These are phyloP conservation scores for Baorangia bicolor DNA, from an alignment of 768 basidiomycete genomes.

Conservation along the genomic window DNA sequence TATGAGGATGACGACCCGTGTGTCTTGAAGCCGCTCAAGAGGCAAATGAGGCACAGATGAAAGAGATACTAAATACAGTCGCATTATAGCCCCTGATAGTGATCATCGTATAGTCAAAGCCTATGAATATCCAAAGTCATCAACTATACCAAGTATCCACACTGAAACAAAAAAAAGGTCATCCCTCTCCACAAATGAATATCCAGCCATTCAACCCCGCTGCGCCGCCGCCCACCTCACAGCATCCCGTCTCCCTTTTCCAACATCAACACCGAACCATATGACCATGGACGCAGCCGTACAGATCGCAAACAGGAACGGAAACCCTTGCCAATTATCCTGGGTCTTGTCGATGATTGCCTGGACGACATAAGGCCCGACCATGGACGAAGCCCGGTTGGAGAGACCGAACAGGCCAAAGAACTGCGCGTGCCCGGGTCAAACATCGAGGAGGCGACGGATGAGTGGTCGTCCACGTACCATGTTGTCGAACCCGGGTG, in stretches of 20 bases:
- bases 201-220: constrained; percentile 13
- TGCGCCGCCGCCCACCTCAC: constrained; percentile 49
- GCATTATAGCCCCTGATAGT: too few species aligned
- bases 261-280: constrained; percentile 35
- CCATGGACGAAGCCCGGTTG: constrained; percentile 83
- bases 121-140: too few species aligned
- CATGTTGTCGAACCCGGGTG: constrained; percentile 86
- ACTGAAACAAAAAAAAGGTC: too few species aligned
- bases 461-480: constrained; percentile 23
- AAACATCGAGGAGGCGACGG: background rate
- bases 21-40: too few species aligned
- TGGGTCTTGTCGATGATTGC: constrained; percentile 73
- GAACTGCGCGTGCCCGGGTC: constrained; percentile 46
- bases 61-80: too few species aligned
- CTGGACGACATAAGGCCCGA: constrained; percentile 84
- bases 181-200: too few species aligned
- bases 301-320: constrained; percentile 78
- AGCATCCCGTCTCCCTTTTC: constrained; percentile 38
- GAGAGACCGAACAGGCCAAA: constrained; percentile 86
- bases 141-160: too few species aligned
- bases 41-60: too few species aligned
- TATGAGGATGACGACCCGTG: too few species aligned
- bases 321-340: constrained; percentile 82
- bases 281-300: constrained; percentile 65
- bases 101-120: too few species aligned